Evolutionary conservation across 1,284 basidiomycete species (phyloP).

Genomic region (Trichosporon sp.): DNA sequence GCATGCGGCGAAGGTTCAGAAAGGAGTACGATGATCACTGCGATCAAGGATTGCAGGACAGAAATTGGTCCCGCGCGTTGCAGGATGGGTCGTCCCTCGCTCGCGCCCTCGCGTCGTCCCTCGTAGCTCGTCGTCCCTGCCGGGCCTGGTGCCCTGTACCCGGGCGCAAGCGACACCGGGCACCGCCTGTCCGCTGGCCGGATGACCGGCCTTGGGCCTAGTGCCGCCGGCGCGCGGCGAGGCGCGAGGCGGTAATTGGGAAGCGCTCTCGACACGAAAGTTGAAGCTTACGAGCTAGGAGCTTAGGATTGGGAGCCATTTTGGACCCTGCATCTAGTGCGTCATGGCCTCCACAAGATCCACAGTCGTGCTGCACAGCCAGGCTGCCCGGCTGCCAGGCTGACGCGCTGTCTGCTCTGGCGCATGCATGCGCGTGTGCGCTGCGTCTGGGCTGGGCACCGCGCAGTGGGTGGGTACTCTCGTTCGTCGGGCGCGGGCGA

Average conservation of each 20-base stretch:
- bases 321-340: neutral
- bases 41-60: neutral
- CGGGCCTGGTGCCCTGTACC: neutral
- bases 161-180: neutral
- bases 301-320: neutral
- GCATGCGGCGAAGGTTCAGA: neutral
- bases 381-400: neutral
- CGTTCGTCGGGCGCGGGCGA: too few species aligned
- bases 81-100: neutral
- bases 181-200: neutral
- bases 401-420: neutral
- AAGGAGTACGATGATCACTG: neutral
- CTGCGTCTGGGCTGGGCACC: neutral
- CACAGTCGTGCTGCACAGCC: neutral
- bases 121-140: neutral
- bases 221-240: neutral
- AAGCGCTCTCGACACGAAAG: neutral
- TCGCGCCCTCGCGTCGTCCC: neutral
- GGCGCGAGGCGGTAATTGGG: neutral
- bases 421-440: neutral
- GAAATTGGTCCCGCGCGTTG: neutral
- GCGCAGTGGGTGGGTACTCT: too few species aligned
- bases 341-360: conserved; percentile 1
- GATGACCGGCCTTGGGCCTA: neutral
- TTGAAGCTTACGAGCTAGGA: neutral